Conservation (phyloP, 169 alveolate species). For the Plasmodium knowlesi region DNA sequence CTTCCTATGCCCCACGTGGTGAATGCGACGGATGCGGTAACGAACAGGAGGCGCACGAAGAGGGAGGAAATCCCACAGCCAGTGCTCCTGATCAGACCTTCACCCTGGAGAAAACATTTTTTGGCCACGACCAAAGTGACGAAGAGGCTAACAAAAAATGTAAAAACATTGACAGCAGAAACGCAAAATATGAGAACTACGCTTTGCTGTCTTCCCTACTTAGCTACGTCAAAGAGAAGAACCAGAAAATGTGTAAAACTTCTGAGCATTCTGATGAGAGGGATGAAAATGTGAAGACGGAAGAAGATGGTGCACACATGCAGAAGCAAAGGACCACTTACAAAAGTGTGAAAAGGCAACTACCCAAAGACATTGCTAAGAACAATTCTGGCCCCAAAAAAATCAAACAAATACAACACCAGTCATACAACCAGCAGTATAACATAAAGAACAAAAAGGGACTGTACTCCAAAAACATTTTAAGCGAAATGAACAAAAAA, state of each 20-base stretch:
- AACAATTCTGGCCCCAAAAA: not conserved
- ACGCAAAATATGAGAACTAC: not conserved
- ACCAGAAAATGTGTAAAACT: not conserved
- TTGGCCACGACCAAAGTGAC: slow-evolving; percentile 9
- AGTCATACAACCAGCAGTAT: slow-evolving; percentile 50
- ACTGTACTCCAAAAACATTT: slow-evolving; percentile 14
- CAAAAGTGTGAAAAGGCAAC: slow-evolving; percentile 13
- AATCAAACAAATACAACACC: slow-evolving; percentile 3
- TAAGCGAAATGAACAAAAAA: slow-evolving; percentile 33
- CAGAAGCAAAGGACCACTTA: slow-evolving; percentile 6
- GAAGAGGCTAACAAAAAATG: not conserved
- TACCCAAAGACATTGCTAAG: not conserved
- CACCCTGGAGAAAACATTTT: slow-evolving; percentile 44
- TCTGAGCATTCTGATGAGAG: not conserved
- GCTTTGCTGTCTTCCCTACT: slow-evolving; percentile 7
- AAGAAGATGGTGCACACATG: not conserved
- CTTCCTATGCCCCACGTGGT: not conserved
- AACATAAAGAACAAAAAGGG: slow-evolving; percentile 32
- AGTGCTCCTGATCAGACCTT: not conserved
- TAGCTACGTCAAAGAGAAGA: not conserved
- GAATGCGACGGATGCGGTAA: not conserved
- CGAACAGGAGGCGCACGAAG: not conserved
- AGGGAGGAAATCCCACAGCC: not conserved
- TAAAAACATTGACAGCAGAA: not conserved
- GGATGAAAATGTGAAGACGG: slow-evolving; percentile 1